Conservation (phyloP, 2,329 filamentous ascomycete species). For the Didymella lethalis region DNA sequence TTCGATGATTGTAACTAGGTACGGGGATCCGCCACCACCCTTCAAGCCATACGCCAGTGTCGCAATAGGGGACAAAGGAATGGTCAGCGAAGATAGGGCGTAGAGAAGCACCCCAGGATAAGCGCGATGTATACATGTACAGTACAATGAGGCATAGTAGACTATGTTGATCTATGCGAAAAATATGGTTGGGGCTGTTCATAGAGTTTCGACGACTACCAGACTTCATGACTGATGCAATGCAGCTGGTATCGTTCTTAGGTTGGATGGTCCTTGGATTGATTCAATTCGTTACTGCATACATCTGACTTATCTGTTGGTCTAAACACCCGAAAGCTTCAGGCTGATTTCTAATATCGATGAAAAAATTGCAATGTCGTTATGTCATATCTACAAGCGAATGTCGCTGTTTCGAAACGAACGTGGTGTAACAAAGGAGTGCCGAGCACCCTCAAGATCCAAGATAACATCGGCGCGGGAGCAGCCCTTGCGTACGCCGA, state of each 20-base stretch:
- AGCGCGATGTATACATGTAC: background rate
- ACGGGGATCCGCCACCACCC: background rate
- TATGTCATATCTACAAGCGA: constrained; percentile 22
- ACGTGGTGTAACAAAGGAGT: constrained; percentile 9
- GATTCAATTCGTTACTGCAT: constrained; percentile 3
- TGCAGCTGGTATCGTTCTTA: too few species aligned
- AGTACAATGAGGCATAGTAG: background rate
- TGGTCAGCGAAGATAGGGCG: background rate
- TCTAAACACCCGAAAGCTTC: background rate
- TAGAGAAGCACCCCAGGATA: background rate
- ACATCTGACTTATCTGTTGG: background rate
- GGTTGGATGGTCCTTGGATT: background rate
- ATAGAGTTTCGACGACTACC: too few species aligned
- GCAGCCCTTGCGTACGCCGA: constrained; percentile 1
- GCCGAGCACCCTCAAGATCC: background rate
- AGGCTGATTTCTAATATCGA: background rate
- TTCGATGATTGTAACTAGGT: background rate
- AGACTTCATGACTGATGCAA: too few species aligned
- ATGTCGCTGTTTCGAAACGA: constrained; percentile 8
- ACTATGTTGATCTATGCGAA: background rate
- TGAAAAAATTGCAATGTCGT: constrained; percentile 13
- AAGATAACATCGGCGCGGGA: constrained; percentile 13
- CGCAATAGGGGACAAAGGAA: background rate
- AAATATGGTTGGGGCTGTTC: background rate
- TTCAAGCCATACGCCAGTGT: background rate